Evolutionary conservation across 768 basidiomycete genomes (phyloP).

Genomic region (Rhizopogon salebrosus): DNA sequence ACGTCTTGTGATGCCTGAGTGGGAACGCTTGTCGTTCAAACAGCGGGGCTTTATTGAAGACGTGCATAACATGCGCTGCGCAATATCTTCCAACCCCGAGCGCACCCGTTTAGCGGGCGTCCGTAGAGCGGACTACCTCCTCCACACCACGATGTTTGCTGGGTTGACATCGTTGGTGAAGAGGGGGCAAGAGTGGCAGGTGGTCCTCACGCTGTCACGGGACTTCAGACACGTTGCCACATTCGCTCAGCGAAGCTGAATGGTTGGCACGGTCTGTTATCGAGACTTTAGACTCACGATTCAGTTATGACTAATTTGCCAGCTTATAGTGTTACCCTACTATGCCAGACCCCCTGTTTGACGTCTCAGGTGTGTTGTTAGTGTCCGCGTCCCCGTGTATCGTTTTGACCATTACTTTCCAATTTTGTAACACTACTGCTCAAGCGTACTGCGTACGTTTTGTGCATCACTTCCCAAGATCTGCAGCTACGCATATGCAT

Average conservation of each 20-base stretch:
- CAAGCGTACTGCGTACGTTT: neutral
- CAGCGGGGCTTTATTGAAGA: slow-evolving; percentile 38
- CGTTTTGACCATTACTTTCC: no score
- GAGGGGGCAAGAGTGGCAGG: slow-evolving; percentile 32
- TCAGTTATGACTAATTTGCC: neutral
- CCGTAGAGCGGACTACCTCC: slow-evolving; percentile 44
- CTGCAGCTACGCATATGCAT: neutral
- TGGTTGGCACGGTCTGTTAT: neutral
- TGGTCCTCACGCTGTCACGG: slow-evolving; percentile 41
- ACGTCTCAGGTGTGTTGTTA: neutral
- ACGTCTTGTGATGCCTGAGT: slow-evolving; percentile 37
- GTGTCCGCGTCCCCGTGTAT: neutral
- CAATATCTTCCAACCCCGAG: slow-evolving; percentile 29
- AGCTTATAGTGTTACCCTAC: neutral
- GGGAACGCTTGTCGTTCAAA: slow-evolving; percentile 35
- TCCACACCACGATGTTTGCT: slow-evolving; percentile 44
- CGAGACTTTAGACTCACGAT: neutral
- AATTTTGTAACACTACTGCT: no score
- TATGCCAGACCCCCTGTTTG: neutral
- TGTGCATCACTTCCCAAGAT: no score
- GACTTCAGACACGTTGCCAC: slow-evolving; percentile 14
- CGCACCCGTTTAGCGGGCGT: slow-evolving; percentile 36
- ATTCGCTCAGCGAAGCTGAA: slow-evolving; percentile 9
- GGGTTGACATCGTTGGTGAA: slow-evolving; percentile 41
- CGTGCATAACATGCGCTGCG: slow-evolving; percentile 44